Percentiles rank a stretch among this genome's conserved stretches.
Evolutionary conservation across 768 basidiomycete genomes (phyloP).

Genomic region (Pleurotus tuoliensis): DNA sequence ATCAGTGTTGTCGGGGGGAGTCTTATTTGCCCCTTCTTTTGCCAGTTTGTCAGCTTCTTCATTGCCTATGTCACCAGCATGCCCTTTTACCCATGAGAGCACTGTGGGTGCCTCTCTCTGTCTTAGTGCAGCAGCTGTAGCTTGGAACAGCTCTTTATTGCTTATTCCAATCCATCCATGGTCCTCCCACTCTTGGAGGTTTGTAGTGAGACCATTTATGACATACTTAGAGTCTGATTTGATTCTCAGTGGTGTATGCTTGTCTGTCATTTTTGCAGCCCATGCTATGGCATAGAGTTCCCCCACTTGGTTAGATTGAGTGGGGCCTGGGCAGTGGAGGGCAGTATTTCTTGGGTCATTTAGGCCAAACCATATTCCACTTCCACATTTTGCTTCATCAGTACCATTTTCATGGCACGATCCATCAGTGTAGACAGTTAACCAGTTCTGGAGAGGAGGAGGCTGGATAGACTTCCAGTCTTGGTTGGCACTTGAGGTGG

Average conservation of each 20-base stretch:
- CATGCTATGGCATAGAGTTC: too few relatives aligned
- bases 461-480: too few relatives aligned
- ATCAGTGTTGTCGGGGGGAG: too few relatives aligned
- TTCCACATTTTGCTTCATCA: too few relatives aligned
- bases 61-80: constrained; percentile 13
- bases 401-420: too few relatives aligned
- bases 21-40: constrained; percentile 10
- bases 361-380: too few relatives aligned
- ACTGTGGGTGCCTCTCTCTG: constrained; percentile 11
- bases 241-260: constrained; percentile 1
- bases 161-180: constrained; percentile 16
- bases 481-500: too few relatives aligned
- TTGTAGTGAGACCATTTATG: constrained; percentile 16
- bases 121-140: constrained; percentile 8
- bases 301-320: too few relatives aligned
- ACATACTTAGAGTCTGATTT: constrained; percentile 18
- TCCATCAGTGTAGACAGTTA: background rate
- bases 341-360: too few relatives aligned
- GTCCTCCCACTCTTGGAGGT: constrained; percentile 20
- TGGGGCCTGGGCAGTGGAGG: too few relatives aligned
- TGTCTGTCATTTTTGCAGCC: too few relatives aligned
- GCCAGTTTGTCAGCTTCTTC: constrained; percentile 19
- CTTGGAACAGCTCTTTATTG: constrained; percentile 14
- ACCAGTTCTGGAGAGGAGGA: too few relatives aligned
- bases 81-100: constrained; percentile 23